Base-by-base conservation (phyloP, 192 early-diverging fungal species). In the Powellomyces hirtus region DNA sequence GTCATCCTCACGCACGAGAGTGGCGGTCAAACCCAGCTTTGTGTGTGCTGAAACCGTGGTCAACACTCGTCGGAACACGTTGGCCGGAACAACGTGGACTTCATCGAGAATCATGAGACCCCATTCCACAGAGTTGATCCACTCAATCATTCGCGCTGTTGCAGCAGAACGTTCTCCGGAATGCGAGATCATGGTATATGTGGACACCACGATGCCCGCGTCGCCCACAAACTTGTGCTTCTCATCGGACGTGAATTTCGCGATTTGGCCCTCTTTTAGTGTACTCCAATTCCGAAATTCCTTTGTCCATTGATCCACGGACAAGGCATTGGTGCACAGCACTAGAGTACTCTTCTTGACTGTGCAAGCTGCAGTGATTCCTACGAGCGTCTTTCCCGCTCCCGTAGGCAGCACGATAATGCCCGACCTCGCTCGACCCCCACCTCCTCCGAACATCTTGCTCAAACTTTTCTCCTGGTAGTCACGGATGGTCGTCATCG, bases 401-500 rank as follows among this genome's bases (percentile, higher is more conserved):
- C 97, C 97, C 64, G 95, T 96, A 0, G 96, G 96, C 62, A 99
- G 80, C 4, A 99, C 97, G 77, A 99, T 99, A 64, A 98, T 96
- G 13, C 97, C 97, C 40, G 90, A 92, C 58, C 96, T 77, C 5
- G 97, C 94, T 31, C 93, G 84, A 4, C 76, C 76, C 27, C 64
- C 86, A 31, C 93, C 93, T n/a, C n/a, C n/a, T 91, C 95, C 91
- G 90, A 99, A 99, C 95, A 98, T 97, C 74, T 99, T 99, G 74
- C 87, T 91, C 27, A 99, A 79, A 53, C 90, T 90, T 76, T 97
- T 98, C 79, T 99, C 97, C 80, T 93, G 94, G 79, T 95, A 94
- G 14, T 96, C 94, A 31, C 96, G 88, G 77, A 99, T 96, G 1
- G 87, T 89, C 10, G 94, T 97, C 4, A 90, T 94, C n/a, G 96